Evolutionary conservation across 805 yeast genomes (phyloP), one percentile per base, ranked within the genome.

Genomic region (Barnettozyma wickerhamii): DNA sequence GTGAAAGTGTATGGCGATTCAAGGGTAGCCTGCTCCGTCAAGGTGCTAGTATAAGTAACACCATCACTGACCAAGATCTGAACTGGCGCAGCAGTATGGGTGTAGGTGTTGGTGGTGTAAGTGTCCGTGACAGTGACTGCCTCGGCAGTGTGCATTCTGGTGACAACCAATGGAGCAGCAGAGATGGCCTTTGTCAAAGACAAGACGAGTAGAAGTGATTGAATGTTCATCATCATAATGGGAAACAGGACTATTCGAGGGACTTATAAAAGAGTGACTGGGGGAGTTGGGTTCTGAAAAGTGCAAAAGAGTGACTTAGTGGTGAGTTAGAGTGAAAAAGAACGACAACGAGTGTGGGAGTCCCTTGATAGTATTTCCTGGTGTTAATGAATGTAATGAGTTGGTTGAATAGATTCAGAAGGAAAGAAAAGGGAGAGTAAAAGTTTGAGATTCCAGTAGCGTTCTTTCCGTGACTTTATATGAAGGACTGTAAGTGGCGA

Each of bases 101-200:
- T 49, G 43, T 64, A 57, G 2, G 71, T 66, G 9, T 63, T 54
- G 6, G 72, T 67, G 19, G 74, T 60, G 49, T 66, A 67, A 20
- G 65, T 58, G 40, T 63, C 63, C 4, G 70, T 65, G 17, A 62
- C 62, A 4, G 79, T 74, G 28, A 75, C 74, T 4, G 81, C 69
- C 7, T 59, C 64, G 14, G 84, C 83, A 15, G 82, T 76, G 52
- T 75, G 79, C 29, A 62, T 60, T 55, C 81, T 65, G 15, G 84
- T 77, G 41, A 77, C 63, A 19, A 74, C 43, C 35, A 60, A 59
- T 39, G 69, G 68, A 37, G 66, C 68, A n/a, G 61, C 43, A 12
- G 57, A 39, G 9, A 57, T 37, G 13, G 59, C 64, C 26, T 59
- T 52, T 26, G 59, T 57, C 20, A 49, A 33, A 12, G 52, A 34